These are phyloP conservation scores for Candida ipomoeae DNA, from an alignment of 805 yeast species.

Conservation along the genomic window DNA sequence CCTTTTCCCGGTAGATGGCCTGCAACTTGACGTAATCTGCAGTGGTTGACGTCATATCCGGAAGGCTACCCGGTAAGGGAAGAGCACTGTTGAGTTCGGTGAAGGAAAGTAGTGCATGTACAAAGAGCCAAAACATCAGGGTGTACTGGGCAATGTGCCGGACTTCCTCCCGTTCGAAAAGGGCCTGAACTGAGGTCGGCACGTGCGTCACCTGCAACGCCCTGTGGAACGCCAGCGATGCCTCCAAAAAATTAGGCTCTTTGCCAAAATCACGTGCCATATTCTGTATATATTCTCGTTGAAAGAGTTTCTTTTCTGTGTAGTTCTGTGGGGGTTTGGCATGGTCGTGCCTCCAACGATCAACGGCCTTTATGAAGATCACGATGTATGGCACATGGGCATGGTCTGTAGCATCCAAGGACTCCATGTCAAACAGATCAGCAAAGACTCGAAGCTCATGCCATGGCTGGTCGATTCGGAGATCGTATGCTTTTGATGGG, in stretches of 20 bases:
- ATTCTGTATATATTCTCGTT: slow-evolving; percentile 27
- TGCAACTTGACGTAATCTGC: slow-evolving; percentile 55
- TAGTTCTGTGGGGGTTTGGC: slow-evolving; percentile 30
- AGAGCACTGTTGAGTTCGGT: slow-evolving; percentile 36
- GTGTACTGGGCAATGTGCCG: slow-evolving; percentile 16
- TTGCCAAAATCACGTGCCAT: slow-evolving; percentile 46
- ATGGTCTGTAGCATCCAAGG: slow-evolving; percentile 39
- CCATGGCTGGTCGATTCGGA: slow-evolving; percentile 74
- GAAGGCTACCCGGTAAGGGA: slow-evolving; percentile 73
- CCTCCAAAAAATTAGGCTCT: slow-evolving; percentile 45
- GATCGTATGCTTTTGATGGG: slow-evolving; percentile 56
- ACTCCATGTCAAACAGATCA: slow-evolving; percentile 46
- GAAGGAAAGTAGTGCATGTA: slow-evolving; percentile 51
- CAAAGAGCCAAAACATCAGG: slow-evolving; percentile 58
- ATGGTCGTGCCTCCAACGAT: slow-evolving; percentile 36
- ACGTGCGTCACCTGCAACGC: slow-evolving; percentile 34
- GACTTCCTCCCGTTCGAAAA: slow-evolving; percentile 15
- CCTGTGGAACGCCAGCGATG: slow-evolving; percentile 31
- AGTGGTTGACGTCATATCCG: slow-evolving; percentile 87
- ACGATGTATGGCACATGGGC: slow-evolving; percentile 70
- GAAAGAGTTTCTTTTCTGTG: slow-evolving; percentile 40
- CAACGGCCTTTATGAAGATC: slow-evolving; percentile 52
- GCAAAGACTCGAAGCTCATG: slow-evolving; percentile 50
- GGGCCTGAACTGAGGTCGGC: slow-evolving; percentile 25
- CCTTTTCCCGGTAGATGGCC: slow-evolving; percentile 53